Evolutionary conservation across 169 alveolate species (phyloP), one percentile per base, ranked within the genome.

Genomic region (Plasmodium malariae): DNA sequence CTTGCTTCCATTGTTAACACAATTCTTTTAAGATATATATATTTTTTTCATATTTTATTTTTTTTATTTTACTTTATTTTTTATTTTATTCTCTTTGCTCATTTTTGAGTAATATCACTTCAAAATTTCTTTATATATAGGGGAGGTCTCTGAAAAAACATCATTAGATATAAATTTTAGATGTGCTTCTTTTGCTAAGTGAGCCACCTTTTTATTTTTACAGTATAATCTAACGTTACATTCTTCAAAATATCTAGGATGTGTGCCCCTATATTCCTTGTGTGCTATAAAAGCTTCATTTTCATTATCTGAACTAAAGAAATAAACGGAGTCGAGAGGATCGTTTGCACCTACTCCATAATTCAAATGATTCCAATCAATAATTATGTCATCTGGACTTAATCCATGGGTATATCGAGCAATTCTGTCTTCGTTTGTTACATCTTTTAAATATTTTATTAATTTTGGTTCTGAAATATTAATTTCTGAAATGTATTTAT

Each of bases 331-430:
- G 19, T 83, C 91, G 0, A 83, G 40, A 14, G 91, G 91, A 5
- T 83, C 91, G 30, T 83, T 83, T 67, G 83, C 55, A 14, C 83
- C 83, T 85, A 83, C 67, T 83, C 91, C 91, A 70, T 83, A 83
- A 70, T 83, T 65, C 26, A 83, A 67, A 55, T 83, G 36, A 57
- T 83, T 83, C 91, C 91, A 83, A 62, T 83, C 91, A 24, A 83
- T 83, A 24, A 83, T 55, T 17, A 83, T 83, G 32, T 83, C 91
- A 54, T 67, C 91, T 3, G 91, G 91, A 49, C 72, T 83, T 51
- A 83, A 71, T 68, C 91, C 91, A 24, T 49, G 85, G 36, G 73
- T 55, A 34, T 83, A 83, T 30, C 91, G 62, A 49, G 91, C 71
- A 54, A 83, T 67, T 55, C 72, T 67, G 26, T 83, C 85, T 70